Evolutionary conservation across 768 basidiomycete genomes (phyloP), one percentile per base, ranked within the genome.

Genomic region (Boletus vinaceobasis): DNA sequence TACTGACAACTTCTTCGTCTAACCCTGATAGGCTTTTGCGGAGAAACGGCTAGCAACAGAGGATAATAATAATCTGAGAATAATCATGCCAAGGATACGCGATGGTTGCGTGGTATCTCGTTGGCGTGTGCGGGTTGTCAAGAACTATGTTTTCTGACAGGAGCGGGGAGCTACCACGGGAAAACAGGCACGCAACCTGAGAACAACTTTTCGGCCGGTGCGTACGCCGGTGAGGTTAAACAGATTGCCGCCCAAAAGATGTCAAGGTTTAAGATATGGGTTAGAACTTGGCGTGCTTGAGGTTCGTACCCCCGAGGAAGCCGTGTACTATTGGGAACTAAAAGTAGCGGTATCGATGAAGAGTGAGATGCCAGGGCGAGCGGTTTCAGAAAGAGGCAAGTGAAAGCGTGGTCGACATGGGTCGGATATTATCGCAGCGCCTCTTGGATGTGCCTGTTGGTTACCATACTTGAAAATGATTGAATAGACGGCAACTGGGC

Each of bases 21-120:
- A 51, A 58, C 59, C 56, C 48, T 70, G 70, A 71, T 71, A 71
- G 70, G 70, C 70, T 61, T 71, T 71, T 61, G 55, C 70, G 70
- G 70, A 67, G 61, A 61, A 56, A 32, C 52, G 52, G 51, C 39
- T 58, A 58, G 59, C 50, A 43, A 48, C 31, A 35, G 47, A 51
- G 50, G 45, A 59, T 62, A 52, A 69, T 67, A 60, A 51, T 58
- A 62, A 55, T 52, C 33, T 21, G 51, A 45, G 48, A 45, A 36
- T 32, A 38, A 27, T 21, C 9, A 50, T 39, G 43, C 42, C 39
- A 48, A 43, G 33, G 17, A 38, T 40, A 27, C 23, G 43, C 40
- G 35, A 6, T 29, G 21, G 17, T 47, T 43, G 36, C 14, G 14
- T 26, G 45, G 43, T 32, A 39, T 38, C 31, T 50, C 33, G 54